A percentile compares a stretch with the other conserved stretches of the same genome.
Conservation (phyloP, 148 eudicot genomes). For the Pharnaceum exiguum region DNA sequence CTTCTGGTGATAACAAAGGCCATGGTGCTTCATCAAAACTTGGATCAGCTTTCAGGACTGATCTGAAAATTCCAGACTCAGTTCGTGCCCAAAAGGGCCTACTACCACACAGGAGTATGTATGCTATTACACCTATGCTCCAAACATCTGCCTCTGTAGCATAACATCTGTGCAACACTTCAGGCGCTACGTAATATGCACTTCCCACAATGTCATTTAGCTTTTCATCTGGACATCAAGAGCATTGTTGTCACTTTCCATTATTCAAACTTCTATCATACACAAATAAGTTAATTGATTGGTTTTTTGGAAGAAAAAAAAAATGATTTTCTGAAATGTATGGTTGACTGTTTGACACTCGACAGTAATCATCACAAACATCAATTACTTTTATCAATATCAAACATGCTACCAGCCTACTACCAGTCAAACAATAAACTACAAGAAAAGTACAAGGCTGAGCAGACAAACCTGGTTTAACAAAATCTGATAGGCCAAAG, state of each 20-base stretch:
- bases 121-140: constrained; percentile 66
- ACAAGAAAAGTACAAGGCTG: neutral
- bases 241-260: neutral
- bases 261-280: neutral
- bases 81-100: constrained; percentile 72
- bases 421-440: neutral
- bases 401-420: neutral
- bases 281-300: too few relatives aligned
- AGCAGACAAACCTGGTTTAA: constrained; percentile 44
- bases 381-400: too few relatives aligned
- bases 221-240: constrained; percentile 44
- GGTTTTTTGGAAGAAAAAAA: too few relatives aligned
- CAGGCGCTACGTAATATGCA: constrained; percentile 69
- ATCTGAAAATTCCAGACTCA: constrained; percentile 59
- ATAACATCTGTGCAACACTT: constrained; percentile 57
- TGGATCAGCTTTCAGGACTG: constrained; percentile 56
- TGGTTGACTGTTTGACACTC: neutral
- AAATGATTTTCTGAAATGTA: neutral
- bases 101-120: constrained; percentile 63
- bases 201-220: constrained; percentile 65
- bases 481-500: constrained; percentile 62
- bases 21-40: constrained; percentile 54
- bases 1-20: constrained; percentile 49
- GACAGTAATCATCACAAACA: neutral
- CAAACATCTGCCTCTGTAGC: constrained; percentile 62